Base-by-base conservation (phyloP, 1,284 basidiomycete genomes). In the Coniferiporia weirii region DNA sequence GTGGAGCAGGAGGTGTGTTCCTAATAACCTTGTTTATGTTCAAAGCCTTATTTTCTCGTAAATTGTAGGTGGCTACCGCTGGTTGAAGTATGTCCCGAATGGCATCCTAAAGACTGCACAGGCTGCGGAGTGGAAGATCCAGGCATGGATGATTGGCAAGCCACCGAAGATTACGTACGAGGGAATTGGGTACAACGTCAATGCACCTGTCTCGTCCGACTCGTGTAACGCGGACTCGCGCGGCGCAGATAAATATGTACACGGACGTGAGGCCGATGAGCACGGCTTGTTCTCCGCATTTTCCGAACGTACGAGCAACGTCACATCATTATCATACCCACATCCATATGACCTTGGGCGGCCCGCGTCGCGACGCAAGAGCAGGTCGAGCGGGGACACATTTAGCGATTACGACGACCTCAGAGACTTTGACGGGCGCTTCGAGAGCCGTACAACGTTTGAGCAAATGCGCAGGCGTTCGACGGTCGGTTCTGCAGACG, bases 71-170 rank as follows among this genome's bases (percentile, higher is more conserved):
- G 89, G 90, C 17, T 98, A 97, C 75, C 95, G 91, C 69, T 98
- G 95, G 94, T 79, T 99, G 60, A 96, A 95, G 70, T 98, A 95
- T 70, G 89, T 99, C 0, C 96, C 96, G 0, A 94, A 93, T 63
- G 87, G 91, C 19, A 83, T 99, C 46, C 80, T 99, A 66, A 94
- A 91, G 76, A 95, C 94, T 0, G 96, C 95, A 0, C 94, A 97
- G 69, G 93, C 93, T 3, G 96, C 96, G 0, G 96, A 99, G 68
- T 98, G 95, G 95, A 93, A 89, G 71, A 78, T 98, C 54, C 93
- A 97, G 69, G 89, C 91, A 0, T 98, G 95, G 92, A 92, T 93
- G 83, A 81, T 98, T 22, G 95, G 95, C 62, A 98, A 97, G 67
- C 92, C 93, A 8, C 95, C 95, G 15, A 86, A 85, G 4, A 77